A percentile compares a stretch with the other conserved stretches of the same genome.
Conservation (phyloP, 306 rosid genomes). For the Datisca glomerata region DNA sequence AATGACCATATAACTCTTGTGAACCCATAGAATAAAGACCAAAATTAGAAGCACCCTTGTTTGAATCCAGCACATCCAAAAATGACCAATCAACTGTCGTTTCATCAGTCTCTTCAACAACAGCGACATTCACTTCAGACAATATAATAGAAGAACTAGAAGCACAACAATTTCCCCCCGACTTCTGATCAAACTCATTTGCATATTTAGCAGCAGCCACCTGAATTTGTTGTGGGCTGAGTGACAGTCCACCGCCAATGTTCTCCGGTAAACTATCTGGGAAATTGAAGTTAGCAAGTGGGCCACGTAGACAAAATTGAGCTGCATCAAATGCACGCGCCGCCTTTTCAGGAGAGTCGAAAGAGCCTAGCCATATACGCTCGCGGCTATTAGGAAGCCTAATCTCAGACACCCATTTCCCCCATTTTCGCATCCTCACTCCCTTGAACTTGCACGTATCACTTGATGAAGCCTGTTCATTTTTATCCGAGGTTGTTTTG, state of each 20-base stretch:
- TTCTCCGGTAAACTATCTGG: constrained; percentile 28
- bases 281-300: constrained; percentile 42
- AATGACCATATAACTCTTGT: constrained; percentile 14
- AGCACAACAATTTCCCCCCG: neutral
- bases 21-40: constrained; percentile 24
- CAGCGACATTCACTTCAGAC: neutral
- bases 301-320: constrained; percentile 52
- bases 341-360: constrained; percentile 45
- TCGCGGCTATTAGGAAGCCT: constrained; percentile 66
- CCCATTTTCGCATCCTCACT: constrained; percentile 71
- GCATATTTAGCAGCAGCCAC: constrained; percentile 43
- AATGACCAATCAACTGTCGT: constrained; percentile 34
- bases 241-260: constrained; percentile 9
- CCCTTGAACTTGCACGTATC: constrained; percentile 34
- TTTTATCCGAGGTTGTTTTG: neutral
- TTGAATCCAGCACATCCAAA: constrained; percentile 18
- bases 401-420: constrained; percentile 74
- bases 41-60: constrained; percentile 1
- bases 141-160: neutral
- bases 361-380: constrained; percentile 68
- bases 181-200: constrained; percentile 5
- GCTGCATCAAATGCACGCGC: constrained; percentile 78
- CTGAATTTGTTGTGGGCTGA: constrained; percentile 36
- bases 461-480: neutral
- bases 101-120: constrained; percentile 13